Evolutionary conservation across 208 protist genomes (phyloP), one percentile per base, ranked within the genome.

Genomic region (Leishmania martiniquensis): DNA sequence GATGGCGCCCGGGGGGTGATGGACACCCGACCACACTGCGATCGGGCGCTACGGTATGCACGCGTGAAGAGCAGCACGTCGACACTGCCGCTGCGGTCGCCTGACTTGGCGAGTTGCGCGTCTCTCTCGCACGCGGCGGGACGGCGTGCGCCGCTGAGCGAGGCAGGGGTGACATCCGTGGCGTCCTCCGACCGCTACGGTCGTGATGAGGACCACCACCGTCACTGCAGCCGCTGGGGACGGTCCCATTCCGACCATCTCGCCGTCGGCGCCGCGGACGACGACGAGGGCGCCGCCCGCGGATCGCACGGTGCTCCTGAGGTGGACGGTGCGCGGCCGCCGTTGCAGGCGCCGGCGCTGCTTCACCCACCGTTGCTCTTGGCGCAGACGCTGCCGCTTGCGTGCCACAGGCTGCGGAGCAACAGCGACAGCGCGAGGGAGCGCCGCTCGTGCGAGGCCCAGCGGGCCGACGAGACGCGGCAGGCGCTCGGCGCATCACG

Each of bases 341-440:
- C 74, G 25, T 78, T 74, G 49, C 79, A 76, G 67, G 79, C 79
- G 9, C 74, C 67, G 15, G 72, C 73, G 74, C n/a, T 49, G 68
- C 45, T 44, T 22, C 69, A 59, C 55, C 15, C 42, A 17, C 15
- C 22, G 15, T 25, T 32, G 3, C 51, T 51, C 45, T 51, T 49
- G 52, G 15, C 49, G 20, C 47, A 29, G 45, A 29, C 49, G 22
- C 25, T 25, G 49, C 44, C 0, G 51, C n/a, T 37, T 51, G 47
- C 44, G 47, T 22, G 29, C 20, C 34, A 13, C 49, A 22, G 29
- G 4, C 62, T 4, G 47, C 55, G 9, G n/a, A 52, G 72, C 55
- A 37, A 25, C 54, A 44, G 54, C 54, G 57, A 29, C n/a, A 60
- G 49, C 22, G 20, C 32, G 5, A 44, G 32, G 5, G 34, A 17